These are phyloP conservation scores for Fomitopsis serialis DNA, from an alignment of 768 basidiomycete species.

Conservation along the genomic window DNA sequence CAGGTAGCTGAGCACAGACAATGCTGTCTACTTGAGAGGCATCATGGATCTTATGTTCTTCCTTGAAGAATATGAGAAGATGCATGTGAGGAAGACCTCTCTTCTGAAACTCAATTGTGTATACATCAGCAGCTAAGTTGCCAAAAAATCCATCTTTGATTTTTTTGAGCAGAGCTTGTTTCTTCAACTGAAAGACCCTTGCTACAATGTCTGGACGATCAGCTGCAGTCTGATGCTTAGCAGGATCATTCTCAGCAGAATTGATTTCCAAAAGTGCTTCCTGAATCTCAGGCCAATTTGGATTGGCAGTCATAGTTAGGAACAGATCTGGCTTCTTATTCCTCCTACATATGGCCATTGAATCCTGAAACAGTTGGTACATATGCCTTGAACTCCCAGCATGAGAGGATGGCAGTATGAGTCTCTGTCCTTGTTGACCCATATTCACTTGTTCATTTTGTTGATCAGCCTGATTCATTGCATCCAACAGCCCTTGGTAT, in stretches of 20 bases:
- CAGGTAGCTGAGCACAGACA: slow-evolving; percentile 39
- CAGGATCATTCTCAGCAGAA: slow-evolving; percentile 1
- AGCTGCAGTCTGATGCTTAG: slow-evolving; percentile 31
- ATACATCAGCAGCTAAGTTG: slow-evolving; percentile 34
- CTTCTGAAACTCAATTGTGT: slow-evolving; percentile 57
- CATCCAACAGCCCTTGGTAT: slow-evolving; percentile 31
- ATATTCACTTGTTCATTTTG: slow-evolving; percentile 25
- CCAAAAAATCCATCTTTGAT: slow-evolving; percentile 40
- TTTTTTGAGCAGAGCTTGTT: slow-evolving; percentile 24
- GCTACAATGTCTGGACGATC: slow-evolving; percentile 45
- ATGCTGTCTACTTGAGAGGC: slow-evolving; percentile 33
- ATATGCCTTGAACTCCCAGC: slow-evolving; percentile 38
- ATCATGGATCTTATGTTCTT: slow-evolving; percentile 26
- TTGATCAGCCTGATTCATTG: slow-evolving; percentile 13
- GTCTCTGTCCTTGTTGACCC: slow-evolving; percentile 24
- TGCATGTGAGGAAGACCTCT: slow-evolving; percentile 52
- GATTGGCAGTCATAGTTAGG: slow-evolving; percentile 49
- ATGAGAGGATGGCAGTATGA: slow-evolving; percentile 38
- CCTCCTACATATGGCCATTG: slow-evolving; percentile 37
- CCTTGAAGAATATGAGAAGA: slow-evolving; percentile 36
- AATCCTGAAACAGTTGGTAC: slow-evolving; percentile 38
- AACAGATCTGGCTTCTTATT: slow-evolving; percentile 39
- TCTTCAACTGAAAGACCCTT: slow-evolving; percentile 41
- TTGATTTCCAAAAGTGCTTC: slow-evolving; percentile 25
- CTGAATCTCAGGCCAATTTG: slow-evolving; percentile 41